Percentiles rank a stretch among this genome's conserved stretches.
Evolutionary conservation across 2,329 filamentous ascomycete genomes (phyloP).

Genomic region (Thielaviopsis populi): DNA sequence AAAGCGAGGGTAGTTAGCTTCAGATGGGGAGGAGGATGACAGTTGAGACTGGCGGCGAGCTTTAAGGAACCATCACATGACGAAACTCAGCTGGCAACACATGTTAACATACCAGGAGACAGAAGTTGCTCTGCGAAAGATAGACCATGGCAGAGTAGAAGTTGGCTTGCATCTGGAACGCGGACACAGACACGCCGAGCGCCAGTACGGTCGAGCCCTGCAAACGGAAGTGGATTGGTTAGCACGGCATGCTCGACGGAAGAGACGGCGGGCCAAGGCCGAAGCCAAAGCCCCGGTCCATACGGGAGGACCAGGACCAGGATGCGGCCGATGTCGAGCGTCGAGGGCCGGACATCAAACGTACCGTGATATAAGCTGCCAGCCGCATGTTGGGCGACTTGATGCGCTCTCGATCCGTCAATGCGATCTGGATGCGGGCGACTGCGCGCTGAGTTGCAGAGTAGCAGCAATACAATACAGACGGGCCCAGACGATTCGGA

Average conservation of each 20-base stretch:
- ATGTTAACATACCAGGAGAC: slow-evolving; percentile 57
- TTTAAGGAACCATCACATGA: neutral
- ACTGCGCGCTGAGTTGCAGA: neutral
- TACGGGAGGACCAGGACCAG: neutral
- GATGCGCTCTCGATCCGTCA: neutral
- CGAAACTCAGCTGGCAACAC: neutral
- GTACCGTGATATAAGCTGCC: slow-evolving; percentile 46
- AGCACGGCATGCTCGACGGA: neutral
- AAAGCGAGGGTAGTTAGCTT: neutral
- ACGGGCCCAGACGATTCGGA: too few species aligned
- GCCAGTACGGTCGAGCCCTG: slow-evolving; percentile 74
- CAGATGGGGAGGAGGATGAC: neutral
- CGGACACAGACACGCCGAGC: slow-evolving; percentile 68
- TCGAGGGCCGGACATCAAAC: slow-evolving; percentile 20
- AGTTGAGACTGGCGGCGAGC: neutral
- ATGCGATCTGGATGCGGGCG: neutral
- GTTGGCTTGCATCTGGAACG: slow-evolving; percentile 88
- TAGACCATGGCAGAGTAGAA: slow-evolving; percentile 98
- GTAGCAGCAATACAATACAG: too few species aligned
- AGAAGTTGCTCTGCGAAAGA: slow-evolving; percentile 89
- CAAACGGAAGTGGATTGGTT: neutral
- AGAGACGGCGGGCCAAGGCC: neutral
- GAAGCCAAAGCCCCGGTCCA: neutral
- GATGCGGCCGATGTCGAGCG: too few species aligned
- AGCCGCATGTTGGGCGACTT: slow-evolving; percentile 37